phyloP scores from a whole-genome alignment of 2,329 filamentous ascomycete genomes.

The Balansia obtecta region DNA sequence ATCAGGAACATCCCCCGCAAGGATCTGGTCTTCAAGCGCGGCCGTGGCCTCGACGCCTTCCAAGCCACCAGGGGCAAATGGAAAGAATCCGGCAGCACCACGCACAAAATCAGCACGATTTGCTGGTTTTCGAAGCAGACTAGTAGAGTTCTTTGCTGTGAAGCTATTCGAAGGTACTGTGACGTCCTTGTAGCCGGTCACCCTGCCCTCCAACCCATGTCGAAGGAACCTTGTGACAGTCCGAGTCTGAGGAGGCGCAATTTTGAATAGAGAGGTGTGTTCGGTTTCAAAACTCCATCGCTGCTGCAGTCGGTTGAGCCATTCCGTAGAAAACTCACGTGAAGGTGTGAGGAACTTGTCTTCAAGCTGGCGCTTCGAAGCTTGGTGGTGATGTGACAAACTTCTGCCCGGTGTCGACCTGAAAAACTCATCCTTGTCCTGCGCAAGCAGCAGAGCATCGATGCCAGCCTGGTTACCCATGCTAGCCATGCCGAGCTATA shows the following conservation, averaged over 20 bases:
- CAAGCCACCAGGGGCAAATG: conserved; percentile 82
- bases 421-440: conserved; percentile 11
- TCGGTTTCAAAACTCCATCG: conserved; percentile 74
- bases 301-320: conserved; percentile 84
- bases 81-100: conserved; percentile 86
- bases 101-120: conserved; percentile 82
- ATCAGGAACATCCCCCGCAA: conserved; percentile 34
- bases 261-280: conserved; percentile 70
- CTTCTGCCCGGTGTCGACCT: conserved; percentile 5
- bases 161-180: conserved; percentile 81
- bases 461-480: conserved; percentile 14
- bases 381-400: conserved; percentile 35
- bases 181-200: conserved; percentile 89
- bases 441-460: conserved; percentile 20
- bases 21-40: conserved; percentile 65
- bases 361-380: conserved; percentile 61
- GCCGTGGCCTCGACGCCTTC: conserved; percentile 79
- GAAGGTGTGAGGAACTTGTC: conserved; percentile 68
- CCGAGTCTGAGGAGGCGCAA: conserved; percentile 83
- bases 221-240: conserved; percentile 90
- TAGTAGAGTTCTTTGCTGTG: conserved; percentile 92
- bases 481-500: conserved; percentile 14
- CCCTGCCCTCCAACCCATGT: conserved; percentile 81
- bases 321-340: conserved; percentile 64
- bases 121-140: conserved; percentile 73